Percentiles rank a stretch among this genome's conserved stretches.
phyloP scores from a whole-genome alignment of 495 filamentous ascomycete species.

The Penicillium coffeae region DNA sequence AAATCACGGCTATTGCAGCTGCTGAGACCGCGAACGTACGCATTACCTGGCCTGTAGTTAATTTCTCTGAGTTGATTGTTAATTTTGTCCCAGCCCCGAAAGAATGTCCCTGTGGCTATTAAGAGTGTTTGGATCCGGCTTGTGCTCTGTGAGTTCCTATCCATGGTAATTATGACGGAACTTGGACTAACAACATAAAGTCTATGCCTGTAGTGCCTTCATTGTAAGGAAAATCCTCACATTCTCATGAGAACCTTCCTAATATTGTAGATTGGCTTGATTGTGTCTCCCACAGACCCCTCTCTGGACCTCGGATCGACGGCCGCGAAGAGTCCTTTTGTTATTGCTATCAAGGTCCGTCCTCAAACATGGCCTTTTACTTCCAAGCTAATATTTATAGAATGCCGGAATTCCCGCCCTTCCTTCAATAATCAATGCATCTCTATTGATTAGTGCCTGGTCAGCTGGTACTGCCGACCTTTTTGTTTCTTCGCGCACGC shows the following conservation, averaged over 20 bases:
- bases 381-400: conserved; percentile 1
- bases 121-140: conserved; percentile 21
- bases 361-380: not conserved
- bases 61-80: not conserved
- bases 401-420: conserved; percentile 30
- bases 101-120: conserved; percentile 18
- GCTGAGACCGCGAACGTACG: conserved; percentile 11
- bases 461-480: conserved; percentile 52
- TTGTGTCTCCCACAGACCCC: conserved; percentile 50
- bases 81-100: conserved; percentile 11
- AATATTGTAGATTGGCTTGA: conserved; percentile 33
- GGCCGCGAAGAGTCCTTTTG: conserved; percentile 44
- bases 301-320: conserved; percentile 46
- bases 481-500: conserved; percentile 49
- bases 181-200: conserved; percentile 21
- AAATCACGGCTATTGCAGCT: conserved; percentile 15
- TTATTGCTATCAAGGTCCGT: conserved; percentile 17
- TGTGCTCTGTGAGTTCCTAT: conserved; percentile 13
- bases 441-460: conserved; percentile 67
- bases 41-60: too few species aligned
- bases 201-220: conserved; percentile 53
- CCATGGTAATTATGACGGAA: not conserved
- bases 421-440: conserved; percentile 64
- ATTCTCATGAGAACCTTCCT: conserved; percentile 39
- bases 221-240: conserved; percentile 45